Evolutionary conservation across 352 stramenopile species (phyloP).

Genomic region (Phytophthora boehmeriae): DNA sequence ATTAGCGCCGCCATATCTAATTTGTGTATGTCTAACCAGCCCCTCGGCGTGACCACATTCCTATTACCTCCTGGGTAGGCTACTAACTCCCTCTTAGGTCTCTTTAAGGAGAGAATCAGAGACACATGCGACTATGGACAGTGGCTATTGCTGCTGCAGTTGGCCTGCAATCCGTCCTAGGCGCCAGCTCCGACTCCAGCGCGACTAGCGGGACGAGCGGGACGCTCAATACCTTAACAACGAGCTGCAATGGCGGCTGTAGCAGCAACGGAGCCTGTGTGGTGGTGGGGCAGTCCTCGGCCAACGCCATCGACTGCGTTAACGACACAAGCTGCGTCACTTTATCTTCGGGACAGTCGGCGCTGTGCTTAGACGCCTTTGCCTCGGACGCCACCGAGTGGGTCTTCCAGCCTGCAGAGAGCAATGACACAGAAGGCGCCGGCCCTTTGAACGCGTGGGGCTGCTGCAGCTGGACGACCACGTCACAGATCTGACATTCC

Average conservation of each 20-base stretch:
- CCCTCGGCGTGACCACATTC: background rate
- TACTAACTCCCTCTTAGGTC: too few relatives aligned
- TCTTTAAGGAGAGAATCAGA: too few relatives aligned
- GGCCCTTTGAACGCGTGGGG: slow-evolving; percentile 73
- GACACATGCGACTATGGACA: slow-evolving; percentile 22
- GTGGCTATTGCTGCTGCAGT: slow-evolving; percentile 13
- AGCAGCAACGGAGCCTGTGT: slow-evolving; percentile 65
- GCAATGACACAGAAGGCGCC: slow-evolving; percentile 50
- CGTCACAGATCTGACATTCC: slow-evolving; percentile 62
- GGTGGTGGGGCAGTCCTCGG: slow-evolving; percentile 62
- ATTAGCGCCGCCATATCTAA: background rate
- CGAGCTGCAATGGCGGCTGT: slow-evolving; percentile 76
- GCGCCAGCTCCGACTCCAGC: slow-evolving; percentile 18
- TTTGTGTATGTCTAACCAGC: background rate
- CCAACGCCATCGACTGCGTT: slow-evolving; percentile 72
- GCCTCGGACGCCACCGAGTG: slow-evolving; percentile 37
- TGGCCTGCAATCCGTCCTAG: slow-evolving; percentile 5
- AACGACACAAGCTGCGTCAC: slow-evolving; percentile 75
- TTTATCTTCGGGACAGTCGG: slow-evolving; percentile 67
- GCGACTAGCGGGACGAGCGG: slow-evolving; percentile 25
- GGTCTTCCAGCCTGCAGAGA: slow-evolving; percentile 60
- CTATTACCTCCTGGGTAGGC: background rate
- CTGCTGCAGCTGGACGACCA: slow-evolving; percentile 61
- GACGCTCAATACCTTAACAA: slow-evolving; percentile 75
- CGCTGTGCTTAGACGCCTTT: slow-evolving; percentile 72